phyloP scores from a whole-genome alignment of 1,284 basidiomycete genomes.

The Microbotryum violaceum region DNA sequence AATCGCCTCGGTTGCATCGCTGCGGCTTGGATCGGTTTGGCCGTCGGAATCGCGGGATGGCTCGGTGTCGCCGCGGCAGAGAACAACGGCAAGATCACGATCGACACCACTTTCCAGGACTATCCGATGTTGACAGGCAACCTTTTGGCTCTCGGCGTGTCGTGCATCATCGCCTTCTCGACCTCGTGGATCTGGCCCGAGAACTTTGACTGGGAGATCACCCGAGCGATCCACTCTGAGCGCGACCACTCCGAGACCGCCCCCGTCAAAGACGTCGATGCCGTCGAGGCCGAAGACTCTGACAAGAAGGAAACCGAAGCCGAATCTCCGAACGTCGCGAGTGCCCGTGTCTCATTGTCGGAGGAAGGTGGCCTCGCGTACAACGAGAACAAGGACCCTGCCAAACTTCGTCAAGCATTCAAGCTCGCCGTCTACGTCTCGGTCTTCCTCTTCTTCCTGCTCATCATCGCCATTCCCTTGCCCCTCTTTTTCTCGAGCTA shows the following conservation, averaged over 20 bases:
- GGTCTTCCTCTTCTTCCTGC: slow-evolving; percentile 47
- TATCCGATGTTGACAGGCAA: slow-evolving; percentile 33
- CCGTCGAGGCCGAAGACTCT: slow-evolving; percentile 10
- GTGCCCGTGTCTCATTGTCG: slow-evolving; percentile 1
- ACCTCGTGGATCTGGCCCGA: slow-evolving; percentile 65
- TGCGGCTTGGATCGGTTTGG: slow-evolving; percentile 64
- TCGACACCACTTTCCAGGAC: slow-evolving; percentile 48
- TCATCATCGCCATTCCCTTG: slow-evolving; percentile 57
- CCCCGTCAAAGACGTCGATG: slow-evolving; percentile 36
- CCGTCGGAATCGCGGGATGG: slow-evolving; percentile 67
- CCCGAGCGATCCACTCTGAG: slow-evolving; percentile 49
- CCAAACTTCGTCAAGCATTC: slow-evolving; percentile 60
- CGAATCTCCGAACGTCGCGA: slow-evolving; percentile 31
- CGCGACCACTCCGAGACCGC: slow-evolving; percentile 31
- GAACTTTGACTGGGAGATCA: slow-evolving; percentile 67
- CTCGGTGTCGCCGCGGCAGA: slow-evolving; percentile 67
- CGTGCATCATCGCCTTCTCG: slow-evolving; percentile 63
- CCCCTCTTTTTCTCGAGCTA: slow-evolving; percentile 74
- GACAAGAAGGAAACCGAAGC: slow-evolving; percentile 46
- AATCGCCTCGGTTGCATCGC: slow-evolving; percentile 70
- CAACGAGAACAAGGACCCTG: slow-evolving; percentile 56
- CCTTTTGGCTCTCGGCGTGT: slow-evolving; percentile 48
- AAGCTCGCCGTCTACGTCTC: slow-evolving; percentile 66
- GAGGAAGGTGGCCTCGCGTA: slow-evolving; percentile 39
- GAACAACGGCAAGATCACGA: slow-evolving; percentile 63